Evolutionary conservation across 768 basidiomycete species (phyloP).

Genomic region (Trametes coccinea): DNA sequence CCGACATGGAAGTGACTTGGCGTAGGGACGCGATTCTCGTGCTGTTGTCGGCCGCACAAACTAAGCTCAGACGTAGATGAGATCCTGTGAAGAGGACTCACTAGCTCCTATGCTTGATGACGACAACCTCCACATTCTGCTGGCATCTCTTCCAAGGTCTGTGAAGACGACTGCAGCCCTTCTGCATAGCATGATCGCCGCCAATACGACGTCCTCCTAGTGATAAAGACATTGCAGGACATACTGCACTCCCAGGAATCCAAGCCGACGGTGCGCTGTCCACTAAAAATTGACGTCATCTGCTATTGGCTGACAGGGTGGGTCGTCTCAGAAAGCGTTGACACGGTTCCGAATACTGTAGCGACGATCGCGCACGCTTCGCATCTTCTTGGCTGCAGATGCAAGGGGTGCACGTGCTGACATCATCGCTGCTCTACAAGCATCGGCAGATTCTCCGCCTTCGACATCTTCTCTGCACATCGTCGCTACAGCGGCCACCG

Average conservation of each 20-base stretch:
- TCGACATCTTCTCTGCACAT: background rate
- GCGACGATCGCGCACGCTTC: conserved; percentile 17
- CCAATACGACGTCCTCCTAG: background rate
- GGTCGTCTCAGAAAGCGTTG: background rate
- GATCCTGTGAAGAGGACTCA: background rate
- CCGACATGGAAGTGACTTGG: background rate
- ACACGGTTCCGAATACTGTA: conserved; percentile 17
- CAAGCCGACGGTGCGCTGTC: conserved; percentile 3
- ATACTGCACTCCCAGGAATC: background rate
- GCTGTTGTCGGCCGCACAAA: background rate
- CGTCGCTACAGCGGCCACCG: conserved; percentile 8
- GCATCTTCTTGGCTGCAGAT: conserved; percentile 2
- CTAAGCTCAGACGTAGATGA: background rate
- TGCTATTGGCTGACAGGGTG: conserved; percentile 13
- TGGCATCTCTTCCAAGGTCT: background rate
- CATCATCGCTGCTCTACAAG: background rate
- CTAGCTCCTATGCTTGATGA: background rate
- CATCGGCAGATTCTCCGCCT: background rate
- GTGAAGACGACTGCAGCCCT: background rate
- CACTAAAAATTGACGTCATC: conserved; percentile 14
- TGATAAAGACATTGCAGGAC: background rate
- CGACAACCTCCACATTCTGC: background rate
- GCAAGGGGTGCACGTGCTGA: background rate
- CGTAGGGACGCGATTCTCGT: background rate
- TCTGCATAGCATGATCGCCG: background rate